Conservation (phyloP, 1,139 yeast species). For the Geotrichum klebahnii region DNA sequence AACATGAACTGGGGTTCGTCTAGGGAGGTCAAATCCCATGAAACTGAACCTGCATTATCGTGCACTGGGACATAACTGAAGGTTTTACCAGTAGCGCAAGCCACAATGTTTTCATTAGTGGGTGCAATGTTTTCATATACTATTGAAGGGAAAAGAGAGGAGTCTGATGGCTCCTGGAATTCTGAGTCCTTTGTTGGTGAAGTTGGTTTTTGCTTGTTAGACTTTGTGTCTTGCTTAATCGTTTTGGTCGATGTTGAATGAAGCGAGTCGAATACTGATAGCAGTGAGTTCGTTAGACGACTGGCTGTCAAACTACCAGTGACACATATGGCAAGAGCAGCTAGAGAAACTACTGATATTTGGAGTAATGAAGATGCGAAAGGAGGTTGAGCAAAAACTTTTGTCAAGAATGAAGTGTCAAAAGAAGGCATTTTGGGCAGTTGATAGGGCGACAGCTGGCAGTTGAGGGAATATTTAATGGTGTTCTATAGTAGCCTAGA, state of each 20-base stretch:
- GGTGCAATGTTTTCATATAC: slow-evolving; percentile 6
- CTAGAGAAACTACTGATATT: slow-evolving; percentile 5
- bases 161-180: neutral
- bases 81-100: slow-evolving; percentile 8
- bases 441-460: neutral
- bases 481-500: too few species aligned
- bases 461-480: neutral
- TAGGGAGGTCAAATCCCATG: slow-evolving; percentile 5
- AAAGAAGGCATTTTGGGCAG: neutral
- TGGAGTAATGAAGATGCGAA: neutral
- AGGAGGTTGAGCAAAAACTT: neutral
- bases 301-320: neutral
- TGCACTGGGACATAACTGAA: slow-evolving; percentile 3
- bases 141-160: slow-evolving; percentile 9
- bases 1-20: slow-evolving; percentile 4
- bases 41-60: neutral
- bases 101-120: slow-evolving; percentile 1
- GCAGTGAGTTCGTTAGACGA: neutral
- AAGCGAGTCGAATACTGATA: neutral
- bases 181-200: neutral
- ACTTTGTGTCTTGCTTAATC: too few species aligned
- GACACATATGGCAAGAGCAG: slow-evolving; percentile 1
- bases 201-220: neutral
- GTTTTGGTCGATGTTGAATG: too few species aligned
- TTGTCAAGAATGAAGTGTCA: neutral